A percentile compares a stretch with the other conserved stretches of the same genome.
Conservation (phyloP, 352 stramenopile species). For the Pythium coloratum region DNA sequence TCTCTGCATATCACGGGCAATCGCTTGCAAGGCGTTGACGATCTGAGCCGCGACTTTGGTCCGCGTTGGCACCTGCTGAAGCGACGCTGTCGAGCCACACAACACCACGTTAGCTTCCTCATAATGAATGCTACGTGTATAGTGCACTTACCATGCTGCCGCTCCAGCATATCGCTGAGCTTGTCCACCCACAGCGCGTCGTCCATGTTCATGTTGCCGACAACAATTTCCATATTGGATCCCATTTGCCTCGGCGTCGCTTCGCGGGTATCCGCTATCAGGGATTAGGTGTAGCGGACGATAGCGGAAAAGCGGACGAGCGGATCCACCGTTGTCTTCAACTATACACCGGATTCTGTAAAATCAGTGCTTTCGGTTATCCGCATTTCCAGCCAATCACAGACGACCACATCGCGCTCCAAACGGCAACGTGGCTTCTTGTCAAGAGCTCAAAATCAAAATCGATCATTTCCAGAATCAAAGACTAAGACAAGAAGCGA, state of each 20-base stretch:
- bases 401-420: conserved; percentile 31
- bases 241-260: neutral
- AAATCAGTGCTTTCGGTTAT: conserved; percentile 11
- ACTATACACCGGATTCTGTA: conserved; percentile 10
- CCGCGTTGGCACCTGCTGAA: conserved; percentile 16
- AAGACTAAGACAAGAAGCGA: conserved; percentile 3
- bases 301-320: neutral
- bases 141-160: conserved; percentile 16
- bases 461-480: conserved; percentile 8
- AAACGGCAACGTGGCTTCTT: conserved; percentile 20
- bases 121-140: neutral
- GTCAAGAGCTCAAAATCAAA: neutral
- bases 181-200: conserved; percentile 42
- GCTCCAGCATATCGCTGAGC: conserved; percentile 35
- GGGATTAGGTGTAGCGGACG: conserved; percentile 2
- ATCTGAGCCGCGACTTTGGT: conserved; percentile 13
- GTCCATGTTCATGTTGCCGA: conserved; percentile 3
- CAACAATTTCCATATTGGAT: conserved; percentile 5
- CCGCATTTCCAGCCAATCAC: conserved; percentile 43
- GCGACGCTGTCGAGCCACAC: conserved; percentile 1
- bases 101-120: neutral
- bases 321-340: conserved; percentile 18
- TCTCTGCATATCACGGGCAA: neutral
- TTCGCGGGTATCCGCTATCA: neutral
- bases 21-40: conserved; percentile 8